Conservation (phyloP, 768 basidiomycete genomes). For the Naganishia kalamii region DNA sequence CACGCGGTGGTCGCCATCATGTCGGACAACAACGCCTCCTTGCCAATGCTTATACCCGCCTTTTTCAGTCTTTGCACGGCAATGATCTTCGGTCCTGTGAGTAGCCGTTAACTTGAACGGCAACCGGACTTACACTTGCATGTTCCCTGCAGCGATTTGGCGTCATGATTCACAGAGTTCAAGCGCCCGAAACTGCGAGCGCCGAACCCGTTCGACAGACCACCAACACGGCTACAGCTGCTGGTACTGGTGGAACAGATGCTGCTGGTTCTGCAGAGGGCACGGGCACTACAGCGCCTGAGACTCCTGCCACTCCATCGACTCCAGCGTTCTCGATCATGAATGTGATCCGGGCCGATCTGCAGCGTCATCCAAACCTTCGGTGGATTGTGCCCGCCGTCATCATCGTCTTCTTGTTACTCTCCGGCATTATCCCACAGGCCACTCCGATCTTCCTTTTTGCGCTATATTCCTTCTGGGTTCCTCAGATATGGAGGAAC, state of each 20-base stretch:
- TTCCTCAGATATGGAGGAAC: slow-evolving; percentile 75
- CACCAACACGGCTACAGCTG: background rate
- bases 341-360: slow-evolving; percentile 6
- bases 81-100: slow-evolving; percentile 74
- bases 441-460: slow-evolving; percentile 65
- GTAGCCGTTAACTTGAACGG: slow-evolving; percentile 35
- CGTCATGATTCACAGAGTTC: slow-evolving; percentile 71
- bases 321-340: slow-evolving; percentile 6
- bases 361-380: slow-evolving; percentile 16
- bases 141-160: slow-evolving; percentile 64
- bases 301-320: background rate
- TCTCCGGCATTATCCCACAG: slow-evolving; percentile 53
- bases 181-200: slow-evolving; percentile 52
- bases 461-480: slow-evolving; percentile 72
- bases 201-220: background rate
- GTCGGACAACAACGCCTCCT: slow-evolving; percentile 70
- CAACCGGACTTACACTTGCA: slow-evolving; percentile 1
- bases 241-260: background rate
- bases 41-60: slow-evolving; percentile 75
- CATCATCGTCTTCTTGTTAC: slow-evolving; percentile 63
- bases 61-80: slow-evolving; percentile 68
- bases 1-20: slow-evolving; percentile 83
- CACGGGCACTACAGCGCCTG: background rate
- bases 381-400: slow-evolving; percentile 57
- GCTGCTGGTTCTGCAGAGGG: background rate